Base-by-base conservation (phyloP, 768 basidiomycete species). In the Lentinula aciculospora region DNA sequence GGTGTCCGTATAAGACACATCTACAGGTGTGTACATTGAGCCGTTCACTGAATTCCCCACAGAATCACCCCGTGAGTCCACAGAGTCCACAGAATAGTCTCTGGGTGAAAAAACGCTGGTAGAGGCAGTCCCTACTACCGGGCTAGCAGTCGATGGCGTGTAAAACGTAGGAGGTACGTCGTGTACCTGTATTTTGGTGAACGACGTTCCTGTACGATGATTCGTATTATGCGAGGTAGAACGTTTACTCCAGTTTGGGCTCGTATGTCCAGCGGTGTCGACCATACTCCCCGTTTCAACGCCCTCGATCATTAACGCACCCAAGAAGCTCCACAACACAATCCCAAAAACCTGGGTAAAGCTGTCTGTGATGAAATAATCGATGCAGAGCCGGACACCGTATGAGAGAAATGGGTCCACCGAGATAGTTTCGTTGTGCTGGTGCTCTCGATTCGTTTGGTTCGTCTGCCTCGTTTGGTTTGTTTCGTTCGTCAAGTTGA, bases 311-410 rank as follows among this genome's bases (percentile, higher is more conserved):
- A 45, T 46, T 15, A 46, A 36, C 5, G 25, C 44, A n/a, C 56
- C 31, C 31, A 57, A 17, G 3, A 57, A 37, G 2, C 40, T 29
- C 56, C 56, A 57, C 27, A 57, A 17, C 15, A n/a, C 29, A 9
- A 46, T 57, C 21, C 21, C 17, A 7, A 57, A 8, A 3, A 57
- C 17, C 23, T 37, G 46, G 7, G 31, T 19, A 25, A 37, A 48
- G 19, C 32, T 57, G 15, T 32, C n/a, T 17, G 56, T 57, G 9
- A 57, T 19, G 19, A 57, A 57, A 23, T 47, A 47, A n/a, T 57
- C 56, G 17, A 57, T 37, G 46, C 45, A 57, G 17, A 57, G 56
- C 4, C 56, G 44, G 3, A 57, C 34, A 31, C 19, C 56, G 44
- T 47, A 57, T 17, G 56, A 42, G 21, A 57, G 56, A 25, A 44